Evolutionary conservation across 371 early-diverging fungal species (phyloP).

Genomic region (Haplosporangium sp.): DNA sequence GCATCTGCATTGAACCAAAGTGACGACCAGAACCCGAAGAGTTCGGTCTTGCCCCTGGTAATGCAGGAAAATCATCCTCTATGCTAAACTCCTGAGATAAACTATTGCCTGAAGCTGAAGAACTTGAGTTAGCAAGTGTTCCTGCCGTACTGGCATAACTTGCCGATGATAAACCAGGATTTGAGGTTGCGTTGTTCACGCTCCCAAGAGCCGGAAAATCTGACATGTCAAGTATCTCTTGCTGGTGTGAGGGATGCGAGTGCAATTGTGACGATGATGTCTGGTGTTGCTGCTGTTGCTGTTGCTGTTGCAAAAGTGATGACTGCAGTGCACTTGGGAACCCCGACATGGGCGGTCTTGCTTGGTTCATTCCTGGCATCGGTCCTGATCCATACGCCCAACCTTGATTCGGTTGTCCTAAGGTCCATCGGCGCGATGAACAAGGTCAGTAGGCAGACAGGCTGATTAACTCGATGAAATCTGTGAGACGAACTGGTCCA

Average conservation of each 20-base stretch:
- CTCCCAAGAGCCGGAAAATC: constrained; percentile 59
- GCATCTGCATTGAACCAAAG: constrained; percentile 33
- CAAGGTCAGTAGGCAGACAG: neutral
- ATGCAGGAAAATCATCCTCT: constrained; percentile 54
- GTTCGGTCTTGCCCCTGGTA: constrained; percentile 51
- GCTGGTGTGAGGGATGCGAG: constrained; percentile 26
- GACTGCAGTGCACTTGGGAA: constrained; percentile 44
- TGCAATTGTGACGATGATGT: constrained; percentile 24
- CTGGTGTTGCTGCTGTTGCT: constrained; percentile 40
- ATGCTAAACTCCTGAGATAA: constrained; percentile 52
- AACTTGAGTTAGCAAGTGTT: constrained; percentile 26
- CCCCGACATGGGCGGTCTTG: constrained; percentile 47
- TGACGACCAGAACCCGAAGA: constrained; percentile 30
- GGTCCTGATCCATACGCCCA: constrained; percentile 54
- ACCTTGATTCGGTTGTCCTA: constrained; percentile 53
- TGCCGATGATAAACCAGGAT: constrained; percentile 44
- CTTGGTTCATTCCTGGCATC: constrained; percentile 48
- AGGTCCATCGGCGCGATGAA: constrained; percentile 4
- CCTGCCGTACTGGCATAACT: constrained; percentile 55
- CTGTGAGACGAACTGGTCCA: neutral
- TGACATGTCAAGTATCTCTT: constrained; percentile 58
- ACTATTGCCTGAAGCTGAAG: constrained; percentile 26
- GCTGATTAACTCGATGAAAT: neutral
- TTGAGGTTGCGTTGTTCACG: constrained; percentile 34
- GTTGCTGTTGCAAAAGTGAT: constrained; percentile 40